Conservation (phyloP, 139 green algal genomes). For the Closterium sp. region DNA sequence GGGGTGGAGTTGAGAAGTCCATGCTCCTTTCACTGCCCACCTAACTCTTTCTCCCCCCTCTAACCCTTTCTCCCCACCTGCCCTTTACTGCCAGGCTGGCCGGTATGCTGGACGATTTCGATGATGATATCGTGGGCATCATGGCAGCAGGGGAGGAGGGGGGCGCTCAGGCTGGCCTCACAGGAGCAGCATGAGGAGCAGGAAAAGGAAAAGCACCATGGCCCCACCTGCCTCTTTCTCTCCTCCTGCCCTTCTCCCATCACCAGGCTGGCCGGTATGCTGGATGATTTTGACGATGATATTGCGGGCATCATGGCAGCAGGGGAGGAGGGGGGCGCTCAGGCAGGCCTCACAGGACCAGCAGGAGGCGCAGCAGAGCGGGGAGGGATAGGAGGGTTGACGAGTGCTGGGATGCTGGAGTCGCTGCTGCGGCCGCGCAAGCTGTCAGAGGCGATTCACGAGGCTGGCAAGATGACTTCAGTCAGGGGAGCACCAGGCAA, state of each 20-base stretch:
- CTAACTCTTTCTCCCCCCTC: neutral
- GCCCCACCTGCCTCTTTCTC: no score
- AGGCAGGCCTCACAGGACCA: neutral
- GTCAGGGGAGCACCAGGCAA: neutral
- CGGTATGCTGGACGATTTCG: slow-evolving; percentile 81
- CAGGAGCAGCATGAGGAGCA: no score
- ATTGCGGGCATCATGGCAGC: slow-evolving; percentile 78
- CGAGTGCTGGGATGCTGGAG: neutral
- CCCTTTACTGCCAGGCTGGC: neutral
- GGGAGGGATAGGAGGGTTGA: neutral
- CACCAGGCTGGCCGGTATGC: slow-evolving; percentile 13
- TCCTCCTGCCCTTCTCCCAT: neutral
- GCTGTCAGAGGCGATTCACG: neutral
- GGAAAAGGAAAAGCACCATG: no score
- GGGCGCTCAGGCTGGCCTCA: no score
- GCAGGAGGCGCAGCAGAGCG: no score
- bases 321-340: slow-evolving; percentile 29
- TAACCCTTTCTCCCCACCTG: neutral
- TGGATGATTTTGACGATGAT: slow-evolving; percentile 94
- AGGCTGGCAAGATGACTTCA: neutral
- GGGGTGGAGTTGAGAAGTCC: no score
- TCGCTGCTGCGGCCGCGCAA: neutral
- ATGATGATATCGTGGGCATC: slow-evolving; percentile 86
- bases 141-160: slow-evolving; percentile 54
- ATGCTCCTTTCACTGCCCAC: no score